These are phyloP conservation scores for Cynara cardunculus DNA, from an alignment of 129 eudicot genomes.

Conservation along the genomic window DNA sequence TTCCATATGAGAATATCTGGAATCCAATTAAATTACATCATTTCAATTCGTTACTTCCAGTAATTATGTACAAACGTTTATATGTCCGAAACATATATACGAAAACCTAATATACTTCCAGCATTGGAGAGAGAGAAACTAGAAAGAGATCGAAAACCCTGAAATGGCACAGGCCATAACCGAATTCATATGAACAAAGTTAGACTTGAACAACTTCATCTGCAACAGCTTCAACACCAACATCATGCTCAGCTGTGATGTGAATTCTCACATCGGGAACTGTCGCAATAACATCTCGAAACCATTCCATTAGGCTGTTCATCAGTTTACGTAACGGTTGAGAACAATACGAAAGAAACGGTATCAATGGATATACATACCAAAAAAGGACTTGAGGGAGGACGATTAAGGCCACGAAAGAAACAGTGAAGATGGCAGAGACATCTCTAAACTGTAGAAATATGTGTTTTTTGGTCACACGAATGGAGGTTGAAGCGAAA, in stretches of 20 bases:
- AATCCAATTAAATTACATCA: not conserved
- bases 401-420: conserved; percentile 28
- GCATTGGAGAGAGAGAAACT: not conserved
- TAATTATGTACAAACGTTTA: not conserved
- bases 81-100: not conserved
- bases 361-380: conserved; percentile 30
- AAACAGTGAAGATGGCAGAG: conserved; percentile 1
- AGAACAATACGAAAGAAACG: conserved; percentile 18
- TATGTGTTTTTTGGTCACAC: not conserved
- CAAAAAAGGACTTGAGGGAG: conserved; percentile 31
- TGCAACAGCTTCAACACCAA: conserved; percentile 13
- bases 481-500: conserved; percentile 25
- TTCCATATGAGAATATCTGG: not conserved
- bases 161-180: not conserved
- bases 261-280: conserved; percentile 28
- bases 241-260: conserved; percentile 22
- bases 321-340: not conserved
- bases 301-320: not conserved
- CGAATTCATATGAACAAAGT: not conserved
- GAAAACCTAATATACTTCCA: not conserved
- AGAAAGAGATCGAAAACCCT: not conserved
- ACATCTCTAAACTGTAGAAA: conserved; percentile 19
- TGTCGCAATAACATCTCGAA: conserved; percentile 12
- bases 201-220: conserved; percentile 16
- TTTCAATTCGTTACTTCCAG: not conserved